Percentiles rank a stretch among this genome's conserved stretches.
Conservation (phyloP, 257 asterid genomes). For the Cordia subcordata region DNA sequence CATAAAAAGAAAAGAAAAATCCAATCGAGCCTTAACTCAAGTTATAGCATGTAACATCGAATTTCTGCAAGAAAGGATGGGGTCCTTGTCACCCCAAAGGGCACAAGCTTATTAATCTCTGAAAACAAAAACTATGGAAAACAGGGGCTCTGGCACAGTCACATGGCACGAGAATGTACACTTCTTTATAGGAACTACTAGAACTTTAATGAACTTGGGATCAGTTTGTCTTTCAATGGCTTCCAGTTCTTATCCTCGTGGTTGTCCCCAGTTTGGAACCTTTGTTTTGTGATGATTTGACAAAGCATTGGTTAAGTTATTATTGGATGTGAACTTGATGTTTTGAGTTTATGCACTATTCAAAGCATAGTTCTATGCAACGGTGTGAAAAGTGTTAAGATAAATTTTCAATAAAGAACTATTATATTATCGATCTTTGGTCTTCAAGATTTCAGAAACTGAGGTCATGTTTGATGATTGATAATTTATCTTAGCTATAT, state of each 20-base stretch:
- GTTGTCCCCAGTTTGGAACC: slow-evolving; percentile 19
- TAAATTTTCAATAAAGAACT: no score
- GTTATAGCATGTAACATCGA: no score
- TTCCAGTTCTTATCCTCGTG: neutral
- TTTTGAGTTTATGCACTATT: neutral
- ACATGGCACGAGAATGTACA: slow-evolving; percentile 20
- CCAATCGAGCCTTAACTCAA: no score
- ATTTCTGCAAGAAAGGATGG: neutral
- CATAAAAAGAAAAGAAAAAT: no score
- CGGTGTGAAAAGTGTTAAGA: no score
- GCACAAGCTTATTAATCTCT: slow-evolving; percentile 21
- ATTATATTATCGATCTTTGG: no score
- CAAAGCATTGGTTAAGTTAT: neutral
- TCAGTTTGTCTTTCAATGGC: slow-evolving; percentile 1
- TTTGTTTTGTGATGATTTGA: slow-evolving; percentile 17
- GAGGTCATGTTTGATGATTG: no score
- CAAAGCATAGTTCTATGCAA: no score
- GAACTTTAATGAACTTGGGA: slow-evolving; percentile 4
- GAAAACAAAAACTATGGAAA: neutral
- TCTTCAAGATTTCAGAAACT: no score
- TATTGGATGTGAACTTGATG: slow-evolving; percentile 4
- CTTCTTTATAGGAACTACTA: neutral
- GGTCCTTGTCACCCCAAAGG: slow-evolving; percentile 17
- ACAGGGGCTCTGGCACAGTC: slow-evolving; percentile 20
- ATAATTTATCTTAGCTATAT: no score